A percentile compares a stretch with the other conserved stretches of the same genome.
phyloP scores from a whole-genome alignment of 2,329 filamentous ascomycete genomes.

The Aspergillus sergii region DNA sequence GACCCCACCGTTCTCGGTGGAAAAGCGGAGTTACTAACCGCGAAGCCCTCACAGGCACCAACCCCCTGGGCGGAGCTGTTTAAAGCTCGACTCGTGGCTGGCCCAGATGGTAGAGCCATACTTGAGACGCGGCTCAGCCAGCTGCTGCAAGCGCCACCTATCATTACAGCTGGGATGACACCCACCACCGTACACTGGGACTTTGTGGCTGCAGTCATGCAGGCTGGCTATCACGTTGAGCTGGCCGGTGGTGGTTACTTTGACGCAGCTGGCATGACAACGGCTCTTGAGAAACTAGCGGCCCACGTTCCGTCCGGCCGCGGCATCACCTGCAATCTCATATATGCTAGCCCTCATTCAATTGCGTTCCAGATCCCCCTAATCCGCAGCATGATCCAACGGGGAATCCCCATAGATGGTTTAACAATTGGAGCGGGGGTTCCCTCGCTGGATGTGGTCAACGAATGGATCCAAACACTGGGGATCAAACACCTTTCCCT shows the following conservation, averaged over 20 bases:
- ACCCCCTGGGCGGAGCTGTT: neutral
- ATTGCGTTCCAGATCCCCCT: conserved; percentile 58
- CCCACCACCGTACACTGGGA: conserved; percentile 82
- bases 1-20: neutral
- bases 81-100: neutral
- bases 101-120: neutral
- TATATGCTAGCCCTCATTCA: conserved; percentile 56
- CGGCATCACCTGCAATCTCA: conserved; percentile 57
- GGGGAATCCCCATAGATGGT: conserved; percentile 84
- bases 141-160: conserved; percentile 77
- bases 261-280: conserved; percentile 46
- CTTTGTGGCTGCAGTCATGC: conserved; percentile 57
- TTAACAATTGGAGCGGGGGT: conserved; percentile 92
- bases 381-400: conserved; percentile 61
- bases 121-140: conserved; percentile 95
- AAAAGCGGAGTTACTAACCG: neutral
- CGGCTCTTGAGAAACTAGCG: conserved; percentile 49
- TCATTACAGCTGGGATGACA: conserved; percentile 94
- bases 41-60: neutral
- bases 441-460: conserved; percentile 87
- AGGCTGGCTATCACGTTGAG: conserved; percentile 52
- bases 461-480: conserved; percentile 91
- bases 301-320: conserved; percentile 68
- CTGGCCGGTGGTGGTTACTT: conserved; percentile 56
- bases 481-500: conserved; percentile 92